A percentile compares a stretch with the other conserved stretches of the same genome.
Conservation (phyloP, 306 rosid species). For the Mucuna pruriens region DNA sequence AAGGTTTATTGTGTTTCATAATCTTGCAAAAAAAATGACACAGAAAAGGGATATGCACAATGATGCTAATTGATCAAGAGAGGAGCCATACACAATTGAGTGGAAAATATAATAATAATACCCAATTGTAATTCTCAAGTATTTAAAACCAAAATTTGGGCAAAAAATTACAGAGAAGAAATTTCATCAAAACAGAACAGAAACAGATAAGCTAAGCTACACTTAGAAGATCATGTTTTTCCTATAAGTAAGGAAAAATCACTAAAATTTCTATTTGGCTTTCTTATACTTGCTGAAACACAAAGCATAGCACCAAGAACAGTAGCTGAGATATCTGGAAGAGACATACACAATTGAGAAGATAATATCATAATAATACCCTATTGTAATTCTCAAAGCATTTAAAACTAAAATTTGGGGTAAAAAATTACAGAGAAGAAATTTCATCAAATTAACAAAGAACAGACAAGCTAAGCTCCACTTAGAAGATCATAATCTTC, state of each 20-base stretch:
- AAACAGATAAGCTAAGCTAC: neutral
- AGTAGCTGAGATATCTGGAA: too few relatives aligned
- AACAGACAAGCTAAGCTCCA: neutral
- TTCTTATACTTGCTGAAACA: too few relatives aligned
- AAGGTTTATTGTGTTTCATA: neutral
- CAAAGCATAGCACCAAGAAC: too few relatives aligned
- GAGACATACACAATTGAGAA: neutral
- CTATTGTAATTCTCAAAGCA: neutral
- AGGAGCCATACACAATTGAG: neutral
- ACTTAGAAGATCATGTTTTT: neutral
- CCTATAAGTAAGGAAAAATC: neutral
- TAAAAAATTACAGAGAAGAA: neutral
- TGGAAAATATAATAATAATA: neutral
- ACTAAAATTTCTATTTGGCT: neutral
- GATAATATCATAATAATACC: neutral
- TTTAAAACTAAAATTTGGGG: neutral
- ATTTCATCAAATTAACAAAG: conserved; percentile 13
- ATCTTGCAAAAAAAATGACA: neutral
- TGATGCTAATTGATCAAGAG: neutral
- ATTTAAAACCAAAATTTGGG: neutral
- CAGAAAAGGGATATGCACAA: neutral
- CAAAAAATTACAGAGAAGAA: neutral
- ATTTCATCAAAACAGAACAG: conserved; percentile 17
- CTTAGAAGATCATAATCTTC: neutral
- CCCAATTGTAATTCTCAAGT: neutral